phyloP scores from a whole-genome alignment of 1,284 basidiomycete species.

The Ganoderma leucocontextum region DNA sequence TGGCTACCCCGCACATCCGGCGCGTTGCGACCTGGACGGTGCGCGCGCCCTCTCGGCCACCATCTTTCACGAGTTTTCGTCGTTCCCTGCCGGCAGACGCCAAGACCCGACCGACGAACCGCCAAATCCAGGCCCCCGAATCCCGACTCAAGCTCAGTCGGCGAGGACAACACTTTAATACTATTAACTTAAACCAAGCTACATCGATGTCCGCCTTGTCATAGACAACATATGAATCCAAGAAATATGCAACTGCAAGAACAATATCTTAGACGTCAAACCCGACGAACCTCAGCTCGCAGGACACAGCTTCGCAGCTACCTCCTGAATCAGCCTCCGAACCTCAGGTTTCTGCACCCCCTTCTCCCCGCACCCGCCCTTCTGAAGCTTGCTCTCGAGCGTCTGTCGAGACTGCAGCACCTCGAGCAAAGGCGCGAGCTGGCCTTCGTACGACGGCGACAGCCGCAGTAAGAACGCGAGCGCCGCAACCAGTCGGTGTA shows the following conservation, averaged over 20 bases:
- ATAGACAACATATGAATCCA: not conserved
- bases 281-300: not conserved
- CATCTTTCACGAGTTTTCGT: conserved; percentile 27
- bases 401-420: conserved; percentile 69
- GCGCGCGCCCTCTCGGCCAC: not conserved
- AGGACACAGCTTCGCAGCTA: conserved; percentile 58
- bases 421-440: conserved; percentile 67
- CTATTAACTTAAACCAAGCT: not conserved
- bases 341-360: conserved; percentile 71
- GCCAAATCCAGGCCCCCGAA: not conserved
- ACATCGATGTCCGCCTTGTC: not conserved
- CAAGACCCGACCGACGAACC: conserved; percentile 11
- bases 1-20: conserved; percentile 31
- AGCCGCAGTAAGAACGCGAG: conserved; percentile 78
- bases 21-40: not conserved
- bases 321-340: conserved; percentile 69
- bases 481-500: conserved; percentile 82
- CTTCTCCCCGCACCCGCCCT: conserved; percentile 57
- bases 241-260: not conserved
- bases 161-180: not conserved
- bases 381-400: conserved; percentile 59
- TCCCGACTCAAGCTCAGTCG: not conserved
- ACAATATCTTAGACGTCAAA: not conserved
- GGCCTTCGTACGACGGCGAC: conserved; percentile 66
- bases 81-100: not conserved